Conservation (phyloP, 2,329 filamentous ascomycete genomes). For the Neurospora crassa region DNA sequence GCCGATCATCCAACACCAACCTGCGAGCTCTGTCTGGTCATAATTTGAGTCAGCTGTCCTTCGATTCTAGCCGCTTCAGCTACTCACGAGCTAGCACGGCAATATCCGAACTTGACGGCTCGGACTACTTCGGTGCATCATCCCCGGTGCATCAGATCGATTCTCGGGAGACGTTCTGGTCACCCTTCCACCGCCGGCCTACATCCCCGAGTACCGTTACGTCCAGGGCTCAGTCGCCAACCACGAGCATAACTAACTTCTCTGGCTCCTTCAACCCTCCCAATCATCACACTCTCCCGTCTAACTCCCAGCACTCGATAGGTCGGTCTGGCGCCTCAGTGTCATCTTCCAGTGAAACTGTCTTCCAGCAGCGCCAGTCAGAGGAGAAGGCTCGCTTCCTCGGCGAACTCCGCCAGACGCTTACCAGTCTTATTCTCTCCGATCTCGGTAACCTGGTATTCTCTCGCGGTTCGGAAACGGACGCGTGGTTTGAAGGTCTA, state of each 20-base stretch:
- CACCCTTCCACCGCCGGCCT: constrained; percentile 60
- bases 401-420: constrained; percentile 62
- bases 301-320: constrained; percentile 37
- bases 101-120: constrained; percentile 57
- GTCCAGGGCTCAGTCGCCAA: constrained; percentile 51
- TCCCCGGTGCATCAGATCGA: constrained; percentile 66
- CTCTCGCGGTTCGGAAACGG: constrained; percentile 84
- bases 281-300: constrained; percentile 32
- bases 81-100: constrained; percentile 46
- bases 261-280: constrained; percentile 39
- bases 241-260: constrained; percentile 50
- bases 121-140: constrained; percentile 59
- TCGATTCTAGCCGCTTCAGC: constrained; percentile 55
- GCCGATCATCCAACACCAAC: constrained; percentile 42
- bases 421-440: constrained; percentile 78
- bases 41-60: constrained; percentile 59
- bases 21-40: constrained; percentile 48
- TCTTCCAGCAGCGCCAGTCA: constrained; percentile 49
- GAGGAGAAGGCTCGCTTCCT: constrained; percentile 74
- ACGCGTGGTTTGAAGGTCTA: constrained; percentile 70
- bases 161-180: constrained; percentile 78
- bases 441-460: constrained; percentile 84
- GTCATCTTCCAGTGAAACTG: constrained; percentile 58
- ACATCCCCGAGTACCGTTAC: constrained; percentile 53
- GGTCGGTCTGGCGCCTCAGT: constrained; percentile 51